These are phyloP conservation scores for Ophiostoma australiae DNA, from an alignment of 2,329 filamentous ascomycete species.

Conservation along the genomic window DNA sequence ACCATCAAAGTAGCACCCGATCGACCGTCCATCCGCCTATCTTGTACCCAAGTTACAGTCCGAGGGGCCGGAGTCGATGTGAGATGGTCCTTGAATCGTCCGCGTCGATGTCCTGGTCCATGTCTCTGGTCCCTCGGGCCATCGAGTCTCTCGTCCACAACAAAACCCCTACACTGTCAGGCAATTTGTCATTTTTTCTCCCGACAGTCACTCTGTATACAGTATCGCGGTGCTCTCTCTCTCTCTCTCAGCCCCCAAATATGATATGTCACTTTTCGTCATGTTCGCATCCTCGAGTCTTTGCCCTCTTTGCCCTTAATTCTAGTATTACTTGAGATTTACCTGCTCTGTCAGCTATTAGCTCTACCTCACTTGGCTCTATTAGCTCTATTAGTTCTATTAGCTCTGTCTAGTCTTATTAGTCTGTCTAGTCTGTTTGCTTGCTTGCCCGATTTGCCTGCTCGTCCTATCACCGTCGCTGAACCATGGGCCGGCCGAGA, in stretches of 20 bases:
- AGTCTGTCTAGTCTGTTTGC: neutral
- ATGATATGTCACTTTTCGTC: constrained; percentile 4
- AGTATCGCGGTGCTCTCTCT: neutral
- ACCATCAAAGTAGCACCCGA: neutral
- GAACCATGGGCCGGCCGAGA: neutral
- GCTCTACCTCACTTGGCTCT: neutral
- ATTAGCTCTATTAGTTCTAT: neutral
- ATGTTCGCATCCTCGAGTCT: neutral
- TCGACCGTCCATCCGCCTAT: constrained; percentile 4
- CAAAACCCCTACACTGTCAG: neutral
- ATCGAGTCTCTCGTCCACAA: neutral
- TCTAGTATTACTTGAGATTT: neutral
- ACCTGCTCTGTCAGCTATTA: neutral
- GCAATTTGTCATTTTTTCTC: neutral
- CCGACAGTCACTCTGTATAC: neutral
- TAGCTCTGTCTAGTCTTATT: neutral
- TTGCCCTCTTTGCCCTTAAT: neutral
- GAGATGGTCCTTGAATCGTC: neutral
- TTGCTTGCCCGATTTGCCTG: neutral
- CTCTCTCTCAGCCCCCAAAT: constrained; percentile 1
- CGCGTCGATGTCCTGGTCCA: neutral
- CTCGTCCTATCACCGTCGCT: neutral
- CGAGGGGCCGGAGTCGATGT: neutral
- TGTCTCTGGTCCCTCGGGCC: neutral
- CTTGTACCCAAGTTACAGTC: constrained; percentile 6